These are phyloP conservation scores for Boeremia lycopersici DNA, from an alignment of 2,329 filamentous ascomycete species.

Conservation along the genomic window DNA sequence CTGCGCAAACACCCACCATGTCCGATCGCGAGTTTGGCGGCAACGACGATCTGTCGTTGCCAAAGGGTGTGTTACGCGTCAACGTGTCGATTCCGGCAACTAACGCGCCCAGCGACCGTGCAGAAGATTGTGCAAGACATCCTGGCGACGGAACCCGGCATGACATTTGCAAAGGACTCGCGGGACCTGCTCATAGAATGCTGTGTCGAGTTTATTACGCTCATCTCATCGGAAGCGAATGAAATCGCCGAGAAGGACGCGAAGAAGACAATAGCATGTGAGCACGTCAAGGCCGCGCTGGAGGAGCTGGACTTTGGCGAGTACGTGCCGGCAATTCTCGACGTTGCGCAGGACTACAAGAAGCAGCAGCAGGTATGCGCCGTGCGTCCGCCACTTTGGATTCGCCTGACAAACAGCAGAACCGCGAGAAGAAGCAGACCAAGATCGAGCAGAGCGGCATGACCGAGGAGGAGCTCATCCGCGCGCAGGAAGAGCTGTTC, in stretches of 20 bases:
- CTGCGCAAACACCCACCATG: slow-evolving; percentile 40
- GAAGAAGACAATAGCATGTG: slow-evolving; percentile 98
- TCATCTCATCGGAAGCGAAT: slow-evolving; percentile 98
- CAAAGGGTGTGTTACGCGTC: slow-evolving; percentile 42
- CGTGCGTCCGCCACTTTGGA: background rate
- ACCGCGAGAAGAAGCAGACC: slow-evolving; percentile 93
- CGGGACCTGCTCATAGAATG: slow-evolving; percentile 96
- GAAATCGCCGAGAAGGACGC: slow-evolving; percentile 98
- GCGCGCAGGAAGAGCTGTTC: slow-evolving; percentile 91
- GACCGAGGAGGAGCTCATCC: slow-evolving; percentile 85
- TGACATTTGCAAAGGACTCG: slow-evolving; percentile 93
- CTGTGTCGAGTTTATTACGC: slow-evolving; percentile 98
- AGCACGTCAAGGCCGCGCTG: slow-evolving; percentile 94
- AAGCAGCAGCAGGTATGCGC: slow-evolving; percentile 81
- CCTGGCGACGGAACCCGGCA: slow-evolving; percentile 74
- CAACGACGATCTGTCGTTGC: slow-evolving; percentile 51
- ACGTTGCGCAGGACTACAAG: slow-evolving; percentile 89
- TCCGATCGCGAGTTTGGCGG: slow-evolving; percentile 52
- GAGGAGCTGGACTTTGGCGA: slow-evolving; percentile 91
- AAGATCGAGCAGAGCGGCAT: slow-evolving; percentile 96
- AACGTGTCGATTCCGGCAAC: background rate
- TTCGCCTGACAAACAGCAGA: slow-evolving; percentile 58
- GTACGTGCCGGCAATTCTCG: slow-evolving; percentile 85
- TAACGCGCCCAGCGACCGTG: slow-evolving; percentile 62
- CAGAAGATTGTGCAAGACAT: slow-evolving; percentile 94